Percentiles rank a stretch among this genome's conserved stretches.
phyloP scores from a whole-genome alignment of 108 stramenopile species.

The Asterionellopsis glacialis region DNA sequence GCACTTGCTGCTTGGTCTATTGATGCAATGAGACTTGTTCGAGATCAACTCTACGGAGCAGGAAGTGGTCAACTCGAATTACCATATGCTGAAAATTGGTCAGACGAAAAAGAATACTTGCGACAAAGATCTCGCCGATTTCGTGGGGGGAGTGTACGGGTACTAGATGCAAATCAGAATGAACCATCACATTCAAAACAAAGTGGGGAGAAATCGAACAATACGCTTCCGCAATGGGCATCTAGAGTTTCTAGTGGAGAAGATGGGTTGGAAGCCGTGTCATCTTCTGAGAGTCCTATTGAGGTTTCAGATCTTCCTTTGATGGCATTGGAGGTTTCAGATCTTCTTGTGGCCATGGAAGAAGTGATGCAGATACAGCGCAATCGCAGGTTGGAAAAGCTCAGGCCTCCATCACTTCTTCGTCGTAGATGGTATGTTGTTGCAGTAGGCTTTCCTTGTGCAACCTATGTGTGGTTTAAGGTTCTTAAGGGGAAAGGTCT shows the following conservation, averaged over 20 bases:
- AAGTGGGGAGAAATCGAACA: too few relatives aligned
- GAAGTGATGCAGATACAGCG: slow-evolving; percentile 63
- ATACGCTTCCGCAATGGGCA: too few relatives aligned
- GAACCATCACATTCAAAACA: too few relatives aligned
- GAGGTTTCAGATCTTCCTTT: slow-evolving; percentile 59
- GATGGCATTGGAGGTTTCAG: slow-evolving; percentile 64
- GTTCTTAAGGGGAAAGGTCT: slow-evolving; percentile 39
- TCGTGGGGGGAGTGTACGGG: too few relatives aligned
- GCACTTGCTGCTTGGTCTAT: slow-evolving; percentile 78
- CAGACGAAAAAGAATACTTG: background rate
- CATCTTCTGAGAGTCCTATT: slow-evolving; percentile 7
- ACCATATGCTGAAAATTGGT: slow-evolving; percentile 66
- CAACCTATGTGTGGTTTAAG: slow-evolving; percentile 36
- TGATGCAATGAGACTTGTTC: slow-evolving; percentile 69
- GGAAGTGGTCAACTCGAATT: slow-evolving; percentile 39
- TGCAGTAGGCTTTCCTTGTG: slow-evolving; percentile 43
- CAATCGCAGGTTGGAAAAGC: slow-evolving; percentile 49
- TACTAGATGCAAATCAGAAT: too few relatives aligned
- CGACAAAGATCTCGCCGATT: too few relatives aligned
- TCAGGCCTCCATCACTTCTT: slow-evolving; percentile 54
- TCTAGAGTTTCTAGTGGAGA: too few relatives aligned
- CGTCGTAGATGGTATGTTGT: slow-evolving; percentile 76
- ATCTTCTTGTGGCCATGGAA: slow-evolving; percentile 67
- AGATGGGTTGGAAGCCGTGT: background rate
- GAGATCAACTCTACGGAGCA: slow-evolving; percentile 66